These are phyloP conservation scores for Calcarisporium arbuscula DNA, from an alignment of 2,329 filamentous ascomycete genomes.

Conservation along the genomic window DNA sequence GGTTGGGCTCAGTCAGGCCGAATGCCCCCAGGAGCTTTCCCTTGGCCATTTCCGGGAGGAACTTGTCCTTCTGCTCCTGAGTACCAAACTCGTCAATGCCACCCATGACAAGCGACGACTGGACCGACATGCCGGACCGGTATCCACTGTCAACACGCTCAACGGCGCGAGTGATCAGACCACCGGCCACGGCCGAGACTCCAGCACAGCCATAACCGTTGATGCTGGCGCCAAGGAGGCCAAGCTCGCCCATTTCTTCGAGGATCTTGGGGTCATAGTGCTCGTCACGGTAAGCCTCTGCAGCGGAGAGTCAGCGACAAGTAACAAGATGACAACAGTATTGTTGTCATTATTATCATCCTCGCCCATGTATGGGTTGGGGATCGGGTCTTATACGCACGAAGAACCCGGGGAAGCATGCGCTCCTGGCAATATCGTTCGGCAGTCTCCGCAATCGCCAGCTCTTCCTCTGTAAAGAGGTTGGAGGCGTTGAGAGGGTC, in stretches of 20 bases:
- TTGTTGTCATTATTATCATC: slow-evolving; percentile 1
- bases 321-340: too few relatives aligned
- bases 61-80: slow-evolving; percentile 80
- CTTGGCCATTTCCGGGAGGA: slow-evolving; percentile 73
- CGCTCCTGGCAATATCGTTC: slow-evolving; percentile 91
- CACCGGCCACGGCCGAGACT: slow-evolving; percentile 80
- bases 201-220: slow-evolving; percentile 85
- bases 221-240: slow-evolving; percentile 80
- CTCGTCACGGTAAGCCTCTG: slow-evolving; percentile 80
- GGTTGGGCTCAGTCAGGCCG: slow-evolving; percentile 86
- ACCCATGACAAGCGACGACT: slow-evolving; percentile 89
- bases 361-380: slow-evolving; percentile 1
- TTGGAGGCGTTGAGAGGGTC: slow-evolving; percentile 73
- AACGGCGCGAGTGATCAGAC: slow-evolving; percentile 82
- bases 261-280: slow-evolving; percentile 80
- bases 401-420: slow-evolving; percentile 76
- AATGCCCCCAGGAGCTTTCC: slow-evolving; percentile 81
- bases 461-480: slow-evolving; percentile 82
- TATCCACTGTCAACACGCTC: slow-evolving; percentile 90
- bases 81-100: slow-evolving; percentile 83
- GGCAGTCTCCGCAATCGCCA: slow-evolving; percentile 83
- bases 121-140: slow-evolving; percentile 87
- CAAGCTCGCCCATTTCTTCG: slow-evolving; percentile 86
- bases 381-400: slow-evolving; percentile 42
- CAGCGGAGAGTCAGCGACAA: too few relatives aligned